A percentile compares a stretch with the other conserved stretches of the same genome.
Evolutionary conservation across 768 basidiomycete species (phyloP).

Genomic region (Tricholoma hemisulphureum): DNA sequence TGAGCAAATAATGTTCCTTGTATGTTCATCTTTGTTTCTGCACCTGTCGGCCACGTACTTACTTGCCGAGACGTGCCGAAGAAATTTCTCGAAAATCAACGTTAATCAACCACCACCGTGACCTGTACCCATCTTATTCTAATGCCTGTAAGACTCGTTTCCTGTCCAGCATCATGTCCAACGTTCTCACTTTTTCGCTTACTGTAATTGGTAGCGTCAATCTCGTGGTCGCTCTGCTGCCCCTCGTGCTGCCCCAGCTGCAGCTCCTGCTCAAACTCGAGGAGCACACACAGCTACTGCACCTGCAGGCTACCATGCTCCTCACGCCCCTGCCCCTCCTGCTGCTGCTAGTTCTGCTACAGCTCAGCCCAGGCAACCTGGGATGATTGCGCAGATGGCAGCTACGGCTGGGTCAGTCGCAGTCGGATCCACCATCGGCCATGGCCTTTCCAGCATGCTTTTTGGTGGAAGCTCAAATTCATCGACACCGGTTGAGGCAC

Average conservation of each 20-base stretch:
- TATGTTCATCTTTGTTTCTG: slow-evolving; percentile 26
- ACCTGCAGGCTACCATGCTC: slow-evolving; percentile 42
- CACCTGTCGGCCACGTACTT: slow-evolving; percentile 30
- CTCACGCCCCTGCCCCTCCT: slow-evolving; percentile 44
- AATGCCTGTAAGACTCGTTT: slow-evolving; percentile 39
- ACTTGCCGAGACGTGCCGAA: slow-evolving; percentile 14
- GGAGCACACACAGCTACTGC: slow-evolving; percentile 52
- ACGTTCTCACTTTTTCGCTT: slow-evolving; percentile 1
- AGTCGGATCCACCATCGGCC: slow-evolving; percentile 82
- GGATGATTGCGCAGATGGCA: slow-evolving; percentile 82
- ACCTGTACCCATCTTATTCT: slow-evolving; percentile 5
- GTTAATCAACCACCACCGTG: slow-evolving; percentile 36
- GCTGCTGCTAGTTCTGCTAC: slow-evolving; percentile 43
- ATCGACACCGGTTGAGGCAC: slow-evolving; percentile 46
- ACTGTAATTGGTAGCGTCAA: slow-evolving; percentile 62
- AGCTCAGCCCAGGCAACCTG: slow-evolving; percentile 54
- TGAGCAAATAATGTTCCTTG: slow-evolving; percentile 5
- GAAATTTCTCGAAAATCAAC: slow-evolving; percentile 17
- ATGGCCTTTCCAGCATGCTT: slow-evolving; percentile 87
- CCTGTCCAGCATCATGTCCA: background rate
- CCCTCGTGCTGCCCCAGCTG: slow-evolving; percentile 41
- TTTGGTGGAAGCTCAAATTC: slow-evolving; percentile 67
- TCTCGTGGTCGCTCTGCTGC: slow-evolving; percentile 74
- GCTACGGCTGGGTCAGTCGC: slow-evolving; percentile 90
- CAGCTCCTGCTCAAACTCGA: slow-evolving; percentile 45